Conservation (phyloP, 1,139 yeast species). For the Nakaseomyces kungkrabaensis region DNA sequence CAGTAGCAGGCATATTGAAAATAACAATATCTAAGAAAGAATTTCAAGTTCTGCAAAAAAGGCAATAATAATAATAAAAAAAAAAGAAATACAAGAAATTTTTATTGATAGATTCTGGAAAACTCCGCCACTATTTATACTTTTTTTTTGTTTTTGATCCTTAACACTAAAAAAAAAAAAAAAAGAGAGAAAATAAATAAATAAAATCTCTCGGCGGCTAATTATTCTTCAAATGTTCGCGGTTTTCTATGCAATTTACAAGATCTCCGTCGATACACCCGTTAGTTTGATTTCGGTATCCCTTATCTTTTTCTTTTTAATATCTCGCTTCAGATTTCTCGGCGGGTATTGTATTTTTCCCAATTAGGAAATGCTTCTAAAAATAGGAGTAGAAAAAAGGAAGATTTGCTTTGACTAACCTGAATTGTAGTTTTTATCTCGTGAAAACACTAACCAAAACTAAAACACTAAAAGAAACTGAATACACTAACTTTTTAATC, state of each 20-base stretch:
- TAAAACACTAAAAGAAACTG: no score
- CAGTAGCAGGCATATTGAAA: slow-evolving; percentile 7
- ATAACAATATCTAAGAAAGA: neutral
- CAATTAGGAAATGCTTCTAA: neutral
- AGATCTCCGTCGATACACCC: neutral
- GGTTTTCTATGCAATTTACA: neutral
- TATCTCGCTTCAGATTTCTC: neutral
- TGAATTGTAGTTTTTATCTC: neutral
- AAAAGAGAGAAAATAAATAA: neutral
- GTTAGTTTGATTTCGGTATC: no score
- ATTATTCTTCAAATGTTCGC: neutral
- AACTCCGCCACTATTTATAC: neutral
- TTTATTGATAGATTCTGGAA: neutral
- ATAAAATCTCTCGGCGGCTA: neutral
- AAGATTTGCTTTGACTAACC: no score
- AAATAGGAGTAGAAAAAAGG: neutral
- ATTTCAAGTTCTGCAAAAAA: no score
- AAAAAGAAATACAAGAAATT: neutral
- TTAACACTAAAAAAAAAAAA: neutral
- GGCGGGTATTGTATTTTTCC: neutral
- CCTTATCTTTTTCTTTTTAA: neutral
- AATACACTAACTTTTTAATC: no score
- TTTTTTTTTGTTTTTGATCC: neutral
- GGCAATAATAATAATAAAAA: neutral
- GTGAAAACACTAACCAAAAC: neutral